Evolutionary conservation across 371 early-diverging fungal genomes (phyloP).

Genomic region (Mortierella sp.): DNA sequence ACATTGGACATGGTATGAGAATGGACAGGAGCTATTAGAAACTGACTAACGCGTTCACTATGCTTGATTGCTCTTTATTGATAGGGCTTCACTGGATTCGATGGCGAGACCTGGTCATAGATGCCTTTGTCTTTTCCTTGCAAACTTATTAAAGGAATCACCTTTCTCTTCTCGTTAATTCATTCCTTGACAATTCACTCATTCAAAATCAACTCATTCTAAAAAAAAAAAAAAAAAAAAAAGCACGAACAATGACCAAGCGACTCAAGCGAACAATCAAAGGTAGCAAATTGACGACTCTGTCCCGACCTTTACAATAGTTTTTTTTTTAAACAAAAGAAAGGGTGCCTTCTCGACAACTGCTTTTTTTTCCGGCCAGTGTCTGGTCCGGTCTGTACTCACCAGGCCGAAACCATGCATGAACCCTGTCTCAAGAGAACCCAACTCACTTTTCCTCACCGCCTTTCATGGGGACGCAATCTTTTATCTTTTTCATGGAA

Average conservation of each 20-base stretch:
- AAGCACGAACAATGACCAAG: background rate
- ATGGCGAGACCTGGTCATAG: slow-evolving; percentile 69
- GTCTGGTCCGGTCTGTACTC: background rate
- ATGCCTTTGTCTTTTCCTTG: background rate
- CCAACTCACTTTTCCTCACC: no score
- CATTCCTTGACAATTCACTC: background rate
- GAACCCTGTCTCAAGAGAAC: background rate
- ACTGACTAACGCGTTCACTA: background rate
- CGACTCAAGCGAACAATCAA: background rate
- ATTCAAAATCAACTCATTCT: background rate
- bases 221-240: background rate
- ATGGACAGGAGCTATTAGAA: no score
- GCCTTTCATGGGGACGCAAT: no score
- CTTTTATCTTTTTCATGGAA: background rate
- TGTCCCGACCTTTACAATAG: background rate
- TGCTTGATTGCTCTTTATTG: slow-evolving; percentile 1
- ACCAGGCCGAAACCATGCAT: background rate
- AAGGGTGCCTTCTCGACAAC: no score
- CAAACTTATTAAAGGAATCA: background rate
- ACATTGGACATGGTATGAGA: no score
- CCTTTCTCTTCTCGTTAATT: background rate
- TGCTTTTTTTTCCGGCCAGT: background rate
- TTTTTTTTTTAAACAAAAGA: no score
- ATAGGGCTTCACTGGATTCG: slow-evolving; percentile 87
- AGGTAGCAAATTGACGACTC: background rate